phyloP scores from a whole-genome alignment of 352 stramenopile species.

The Phytophthora tentaculata region DNA sequence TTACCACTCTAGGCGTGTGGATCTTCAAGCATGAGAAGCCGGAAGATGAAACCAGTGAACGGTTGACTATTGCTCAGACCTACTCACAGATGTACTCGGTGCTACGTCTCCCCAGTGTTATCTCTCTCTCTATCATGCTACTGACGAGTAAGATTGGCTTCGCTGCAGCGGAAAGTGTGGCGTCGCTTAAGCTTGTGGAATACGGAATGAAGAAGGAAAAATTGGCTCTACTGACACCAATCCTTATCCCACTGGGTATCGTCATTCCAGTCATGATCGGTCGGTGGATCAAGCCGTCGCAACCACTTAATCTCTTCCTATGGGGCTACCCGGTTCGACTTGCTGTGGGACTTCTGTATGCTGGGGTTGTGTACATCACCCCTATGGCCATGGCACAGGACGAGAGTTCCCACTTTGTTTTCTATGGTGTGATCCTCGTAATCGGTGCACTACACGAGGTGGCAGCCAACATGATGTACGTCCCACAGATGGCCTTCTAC shows the following conservation, averaged over 20 bases:
- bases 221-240: conserved; percentile 84
- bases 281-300: conserved; percentile 69
- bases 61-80: conserved; percentile 86
- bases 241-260: conserved; percentile 90
- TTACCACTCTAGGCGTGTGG: conserved; percentile 91
- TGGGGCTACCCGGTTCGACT: conserved; percentile 89
- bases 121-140: conserved; percentile 87
- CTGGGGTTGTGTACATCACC: conserved; percentile 81
- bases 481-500: conserved; percentile 99
- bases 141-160: conserved; percentile 94
- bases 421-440: conserved; percentile 79
- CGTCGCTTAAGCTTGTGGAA: conserved; percentile 93
- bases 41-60: conserved; percentile 59
- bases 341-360: conserved; percentile 83
- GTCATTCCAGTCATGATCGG: conserved; percentile 86
- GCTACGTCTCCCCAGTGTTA: conserved; percentile 85
- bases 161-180: conserved; percentile 89
- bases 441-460: conserved; percentile 83
- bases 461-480: conserved; percentile 92
- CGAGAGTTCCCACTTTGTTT: conserved; percentile 77
- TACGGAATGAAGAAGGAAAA: conserved; percentile 94
- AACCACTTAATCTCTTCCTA: conserved; percentile 81
- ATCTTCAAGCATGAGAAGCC: conserved; percentile 92
- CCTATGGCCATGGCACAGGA: conserved; percentile 79
- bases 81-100: conserved; percentile 92